These are phyloP conservation scores for Exophiala lecanii-corni DNA, from an alignment of 2,329 filamentous ascomycete genomes.

Conservation along the genomic window DNA sequence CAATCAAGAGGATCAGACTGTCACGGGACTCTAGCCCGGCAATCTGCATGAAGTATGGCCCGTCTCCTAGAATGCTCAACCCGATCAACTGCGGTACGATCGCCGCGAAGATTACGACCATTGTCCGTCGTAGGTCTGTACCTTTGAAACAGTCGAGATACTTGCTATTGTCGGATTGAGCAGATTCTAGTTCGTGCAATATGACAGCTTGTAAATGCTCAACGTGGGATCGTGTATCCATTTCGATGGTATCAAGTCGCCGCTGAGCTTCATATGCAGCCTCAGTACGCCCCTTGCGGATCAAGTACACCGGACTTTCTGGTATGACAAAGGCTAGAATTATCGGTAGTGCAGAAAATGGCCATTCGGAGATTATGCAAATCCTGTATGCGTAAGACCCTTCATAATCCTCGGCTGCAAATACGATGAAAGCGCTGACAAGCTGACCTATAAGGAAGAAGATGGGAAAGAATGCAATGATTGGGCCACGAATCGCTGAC, in stretches of 20 bases:
- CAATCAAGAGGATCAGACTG: slow-evolving; percentile 41
- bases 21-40: slow-evolving; percentile 29
- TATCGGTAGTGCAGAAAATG: slow-evolving; percentile 40
- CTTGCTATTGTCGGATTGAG: slow-evolving; percentile 34
- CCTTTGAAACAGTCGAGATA: too few relatives aligned
- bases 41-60: slow-evolving; percentile 38
- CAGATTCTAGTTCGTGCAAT: slow-evolving; percentile 46
- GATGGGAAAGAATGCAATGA: slow-evolving; percentile 46
- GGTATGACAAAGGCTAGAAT: slow-evolving; percentile 44
- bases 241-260: slow-evolving; percentile 43
- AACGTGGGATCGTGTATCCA: slow-evolving; percentile 33
- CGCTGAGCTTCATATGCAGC: slow-evolving; percentile 45
- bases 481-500: slow-evolving; percentile 42
- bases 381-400: neutral
- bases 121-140: slow-evolving; percentile 28
- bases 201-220: slow-evolving; percentile 32
- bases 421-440: slow-evolving; percentile 42
- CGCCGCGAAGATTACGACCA: slow-evolving; percentile 36
- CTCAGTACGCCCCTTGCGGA: slow-evolving; percentile 38
- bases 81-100: slow-evolving; percentile 44
- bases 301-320: slow-evolving; percentile 48
- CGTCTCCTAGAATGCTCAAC: slow-evolving; percentile 40
- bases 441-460: slow-evolving; percentile 48
- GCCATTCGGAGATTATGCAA: slow-evolving; percentile 42
- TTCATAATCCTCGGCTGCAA: slow-evolving; percentile 10